Evolutionary conservation across 1,284 basidiomycete genomes (phyloP).

Genomic region (Rhodotorula glutinis): DNA sequence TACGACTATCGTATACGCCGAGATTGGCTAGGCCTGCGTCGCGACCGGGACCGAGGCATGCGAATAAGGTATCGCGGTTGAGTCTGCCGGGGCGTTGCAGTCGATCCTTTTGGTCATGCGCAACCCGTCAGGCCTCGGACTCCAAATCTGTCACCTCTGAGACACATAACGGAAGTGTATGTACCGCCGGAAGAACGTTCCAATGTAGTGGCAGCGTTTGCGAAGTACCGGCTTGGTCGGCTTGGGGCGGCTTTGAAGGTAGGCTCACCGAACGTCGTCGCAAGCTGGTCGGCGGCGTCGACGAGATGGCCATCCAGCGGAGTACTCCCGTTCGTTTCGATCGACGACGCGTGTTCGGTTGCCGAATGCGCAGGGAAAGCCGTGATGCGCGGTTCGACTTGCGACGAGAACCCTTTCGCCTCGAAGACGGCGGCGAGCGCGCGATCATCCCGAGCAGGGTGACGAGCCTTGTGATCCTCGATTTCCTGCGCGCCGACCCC

Average conservation of each 20-base stretch:
- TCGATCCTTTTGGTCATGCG: not conserved
- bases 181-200: conserved; percentile 15
- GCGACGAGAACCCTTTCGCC: not conserved
- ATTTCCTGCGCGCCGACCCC: too few relatives aligned
- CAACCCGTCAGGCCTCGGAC: not conserved
- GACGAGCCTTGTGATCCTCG: too few relatives aligned
- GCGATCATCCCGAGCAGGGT: too few relatives aligned
- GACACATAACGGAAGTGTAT: not conserved
- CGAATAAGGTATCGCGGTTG: conserved; percentile 4
- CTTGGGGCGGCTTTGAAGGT: not conserved
- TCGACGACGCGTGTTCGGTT: too few relatives aligned
- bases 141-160: not conserved
- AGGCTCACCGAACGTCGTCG: too few relatives aligned
- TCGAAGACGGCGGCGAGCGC: too few relatives aligned
- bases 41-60: not conserved
- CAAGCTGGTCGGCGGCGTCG: too few relatives aligned
- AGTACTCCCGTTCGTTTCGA: too few relatives aligned
- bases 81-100: conserved; percentile 1
- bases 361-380: not conserved
- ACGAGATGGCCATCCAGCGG: too few relatives aligned
- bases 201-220: conserved; percentile 10
- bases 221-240: not conserved
- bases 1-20: too few relatives aligned
- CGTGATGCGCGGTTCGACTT: not conserved
- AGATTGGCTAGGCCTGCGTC: not conserved